Base-by-base conservation (phyloP, 2,329 filamentous ascomycete genomes). In the Thermomyces lanuginosus region DNA sequence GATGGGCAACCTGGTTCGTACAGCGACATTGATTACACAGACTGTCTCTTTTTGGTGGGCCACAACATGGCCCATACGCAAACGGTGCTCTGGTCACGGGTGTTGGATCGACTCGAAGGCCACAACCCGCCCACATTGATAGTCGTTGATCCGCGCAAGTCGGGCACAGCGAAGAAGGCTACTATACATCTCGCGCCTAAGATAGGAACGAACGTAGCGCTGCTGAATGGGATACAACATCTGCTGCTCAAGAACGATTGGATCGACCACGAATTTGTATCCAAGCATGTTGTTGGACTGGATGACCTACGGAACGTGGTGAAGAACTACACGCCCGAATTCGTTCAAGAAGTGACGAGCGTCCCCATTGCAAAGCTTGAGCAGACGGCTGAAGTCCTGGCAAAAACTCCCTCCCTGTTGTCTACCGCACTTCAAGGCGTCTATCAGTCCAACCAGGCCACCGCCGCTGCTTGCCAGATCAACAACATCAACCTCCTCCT, bases 371-470 rank as follows among this genome's bases (percentile, higher is more conserved):
- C 17, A 9, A 29, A 49, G 15, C 36, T 55, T 2, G 27, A 46
- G 27, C 32, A 48, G 19, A 46, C 51, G 4, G 49, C 48, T 1
- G 26, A 36, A 12, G 48, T 55, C 21, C 38, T 55, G 3, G 48
- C 50, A 5, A 49, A 40, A 4, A 35, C 44, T 0, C 34, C 31
- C 7, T 45, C 36, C 12, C 38, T 56, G 2, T 34, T 55, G 6
- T 56, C 51, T 2, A 54, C 51, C 3, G 48, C 48, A 1, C 33
- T 56, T 1, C 52, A 55, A 32, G 52, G 52, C 3, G 52, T 56
- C 4, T 56, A 56, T 28, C 51, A 55, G 33, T 53, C 50, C 1
- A 50, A 55, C 37, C 52, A 55, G 31, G 49, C 48, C n/a, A 55
- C 52, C 3, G 50, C 52, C 2, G 44, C 40, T 27, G 50, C 51